Evolutionary conservation across 140 eudicot genomes (phyloP).

Genomic region (Cichorium intybus): DNA sequence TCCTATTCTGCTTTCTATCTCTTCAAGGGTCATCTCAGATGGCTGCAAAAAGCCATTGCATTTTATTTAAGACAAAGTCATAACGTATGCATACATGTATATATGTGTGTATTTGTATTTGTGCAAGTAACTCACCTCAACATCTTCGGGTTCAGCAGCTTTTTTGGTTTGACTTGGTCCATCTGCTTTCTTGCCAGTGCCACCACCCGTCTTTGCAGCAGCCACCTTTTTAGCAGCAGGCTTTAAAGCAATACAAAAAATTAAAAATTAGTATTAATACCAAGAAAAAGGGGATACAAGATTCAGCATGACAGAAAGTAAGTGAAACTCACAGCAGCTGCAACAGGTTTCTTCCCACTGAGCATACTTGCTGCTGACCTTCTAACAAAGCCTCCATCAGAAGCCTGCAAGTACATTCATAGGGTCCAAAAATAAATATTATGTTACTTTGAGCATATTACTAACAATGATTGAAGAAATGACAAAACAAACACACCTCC

Average conservation of each 20-base stretch:
- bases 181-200: slow-evolving; percentile 89
- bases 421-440: not conserved
- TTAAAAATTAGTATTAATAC: not conserved
- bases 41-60: slow-evolving; percentile 49
- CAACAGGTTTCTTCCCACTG: slow-evolving; percentile 86
- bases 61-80: not conserved
- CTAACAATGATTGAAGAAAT: not conserved
- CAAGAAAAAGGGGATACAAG: not conserved
- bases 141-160: slow-evolving; percentile 80
- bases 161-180: slow-evolving; percentile 65
- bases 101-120: not conserved
- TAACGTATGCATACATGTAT: not conserved
- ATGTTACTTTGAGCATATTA: not conserved
- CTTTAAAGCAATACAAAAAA: slow-evolving; percentile 26
- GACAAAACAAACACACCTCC: slow-evolving; percentile 42
- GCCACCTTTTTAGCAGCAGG: slow-evolving; percentile 72
- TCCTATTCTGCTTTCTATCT: slow-evolving; percentile 84
- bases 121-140: slow-evolving; percentile 55
- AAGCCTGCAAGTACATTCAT: slow-evolving; percentile 54
- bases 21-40: slow-evolving; percentile 92
- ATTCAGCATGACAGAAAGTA: not conserved
- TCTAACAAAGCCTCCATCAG: slow-evolving; percentile 62
- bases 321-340: slow-evolving; percentile 70
- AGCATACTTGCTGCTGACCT: slow-evolving; percentile 99
- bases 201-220: slow-evolving; percentile 54